Evolutionary conservation across 768 basidiomycete species (phyloP).

Genomic region (Boletus reticulatus): DNA sequence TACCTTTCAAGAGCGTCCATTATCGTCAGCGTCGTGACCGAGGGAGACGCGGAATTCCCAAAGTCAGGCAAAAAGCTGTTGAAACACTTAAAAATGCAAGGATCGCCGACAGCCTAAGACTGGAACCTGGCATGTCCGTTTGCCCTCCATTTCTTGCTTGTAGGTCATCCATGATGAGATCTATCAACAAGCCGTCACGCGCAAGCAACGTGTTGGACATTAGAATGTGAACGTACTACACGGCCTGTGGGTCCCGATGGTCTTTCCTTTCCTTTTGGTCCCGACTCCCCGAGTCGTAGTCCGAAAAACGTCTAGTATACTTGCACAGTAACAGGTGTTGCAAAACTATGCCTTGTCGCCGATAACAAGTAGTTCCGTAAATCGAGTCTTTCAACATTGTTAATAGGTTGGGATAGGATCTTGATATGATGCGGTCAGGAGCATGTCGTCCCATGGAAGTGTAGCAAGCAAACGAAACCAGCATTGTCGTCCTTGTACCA

Average conservation of each 20-base stretch:
- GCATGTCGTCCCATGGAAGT: constrained; percentile 10
- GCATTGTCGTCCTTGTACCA: constrained; percentile 19
- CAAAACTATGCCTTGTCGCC: not conserved
- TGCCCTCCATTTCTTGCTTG: constrained; percentile 44
- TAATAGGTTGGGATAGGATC: no score
- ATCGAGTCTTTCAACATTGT: constrained; percentile 13
- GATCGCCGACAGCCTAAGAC: no score
- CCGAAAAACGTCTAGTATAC: not conserved
- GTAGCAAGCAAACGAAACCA: constrained; percentile 23
- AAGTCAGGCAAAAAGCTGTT: no score
- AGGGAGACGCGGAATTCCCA: no score
- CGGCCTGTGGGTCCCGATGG: not conserved
- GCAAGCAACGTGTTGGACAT: not conserved
- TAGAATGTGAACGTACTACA: not conserved
- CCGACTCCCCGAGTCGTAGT: not conserved
- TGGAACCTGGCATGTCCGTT: not conserved
- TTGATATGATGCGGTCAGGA: not conserved
- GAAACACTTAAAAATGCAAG: no score
- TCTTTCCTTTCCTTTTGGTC: not conserved
- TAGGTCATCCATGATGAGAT: constrained; percentile 55
- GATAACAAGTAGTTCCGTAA: not conserved
- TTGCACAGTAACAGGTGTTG: no score
- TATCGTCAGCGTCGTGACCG: no score
- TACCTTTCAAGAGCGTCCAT: no score
- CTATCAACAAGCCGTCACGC: constrained; percentile 29